phyloP scores from a whole-genome alignment of 495 filamentous ascomycete genomes.

The Filosporella fistucella region DNA sequence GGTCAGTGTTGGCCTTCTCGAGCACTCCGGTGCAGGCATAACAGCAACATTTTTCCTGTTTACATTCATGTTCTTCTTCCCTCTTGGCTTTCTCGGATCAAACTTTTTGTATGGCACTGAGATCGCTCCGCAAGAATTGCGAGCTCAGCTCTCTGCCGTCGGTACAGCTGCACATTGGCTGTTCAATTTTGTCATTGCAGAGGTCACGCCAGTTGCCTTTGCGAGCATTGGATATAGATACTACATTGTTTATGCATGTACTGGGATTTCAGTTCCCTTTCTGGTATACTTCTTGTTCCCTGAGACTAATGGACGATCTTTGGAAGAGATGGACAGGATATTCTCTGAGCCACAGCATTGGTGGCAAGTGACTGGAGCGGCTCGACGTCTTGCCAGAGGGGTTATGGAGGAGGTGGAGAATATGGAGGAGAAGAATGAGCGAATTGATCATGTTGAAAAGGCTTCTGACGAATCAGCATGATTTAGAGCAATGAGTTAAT shows the following conservation, averaged over 20 bases:
- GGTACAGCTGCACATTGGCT: slow-evolving; percentile 48
- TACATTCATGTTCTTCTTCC: slow-evolving; percentile 58
- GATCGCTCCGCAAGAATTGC: slow-evolving; percentile 46
- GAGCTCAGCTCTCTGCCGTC: slow-evolving; percentile 47
- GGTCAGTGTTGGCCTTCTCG: neutral
- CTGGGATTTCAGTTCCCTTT: slow-evolving; percentile 45
- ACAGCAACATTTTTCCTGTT: neutral
- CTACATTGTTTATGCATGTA: slow-evolving; percentile 60
- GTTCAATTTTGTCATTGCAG: slow-evolving; percentile 43
- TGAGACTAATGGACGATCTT: slow-evolving; percentile 48
- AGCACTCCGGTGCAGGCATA: neutral
- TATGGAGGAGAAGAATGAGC: no score
- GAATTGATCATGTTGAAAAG: no score
- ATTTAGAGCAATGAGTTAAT: no score
- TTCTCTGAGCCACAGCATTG: slow-evolving; percentile 28
- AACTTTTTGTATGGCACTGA: slow-evolving; percentile 57
- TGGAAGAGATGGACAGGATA: slow-evolving; percentile 64
- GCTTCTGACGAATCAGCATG: no score
- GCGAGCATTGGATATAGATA: slow-evolving; percentile 53
- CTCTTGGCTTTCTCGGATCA: slow-evolving; percentile 52
- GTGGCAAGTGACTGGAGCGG: neutral
- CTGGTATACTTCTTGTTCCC: slow-evolving; percentile 56
- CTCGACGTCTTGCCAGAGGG: no score
- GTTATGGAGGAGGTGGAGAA: no score
- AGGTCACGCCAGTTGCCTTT: slow-evolving; percentile 56